Evolutionary conservation across 352 stramenopile genomes (phyloP), one percentile per base, ranked within the genome.

Genomic region (Phytophthora multivora): DNA sequence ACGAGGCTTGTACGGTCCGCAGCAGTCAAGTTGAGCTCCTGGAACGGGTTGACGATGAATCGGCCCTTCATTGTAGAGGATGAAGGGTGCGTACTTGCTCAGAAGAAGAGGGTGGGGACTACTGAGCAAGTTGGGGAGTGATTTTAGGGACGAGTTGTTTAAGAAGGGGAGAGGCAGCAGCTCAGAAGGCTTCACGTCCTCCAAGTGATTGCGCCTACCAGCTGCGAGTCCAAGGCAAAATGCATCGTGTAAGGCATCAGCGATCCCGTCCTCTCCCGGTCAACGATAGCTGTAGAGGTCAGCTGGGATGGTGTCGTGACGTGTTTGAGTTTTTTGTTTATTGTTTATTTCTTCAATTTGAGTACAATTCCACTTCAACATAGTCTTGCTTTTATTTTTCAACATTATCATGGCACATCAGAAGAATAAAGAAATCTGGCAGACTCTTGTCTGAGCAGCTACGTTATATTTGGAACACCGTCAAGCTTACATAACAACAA

Each of bases 231-330:
- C 28, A 33, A n/a, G 25, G 35, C 35, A 38, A 7, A 35, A 35
- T 58, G 26, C 42, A 25, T 49, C 58, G 23, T 46, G 51, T 67
- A 67, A 57, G 52, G 53, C 43, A 48, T 11, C 31, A 50, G 48
- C 19, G 39, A 12, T 23, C 21, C 31, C 28, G 28, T 18, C n/a
- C 38, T 23, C 38, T 43, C 38, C 38, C 38, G 8, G 38, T 26
- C 8, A 33, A 13, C 28, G 28, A 19, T 13, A 19, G n/a, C 16
- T 23, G 15, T 43, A 33, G 28, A 13, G 28, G 4, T 33, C 28
- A 12, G 35, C 13, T 41, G 35, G 13, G 4, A 41, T 41, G 13
- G 13, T 41, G 21, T 23, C 21, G 21, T 23, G 21, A 23, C 21
- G 21, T 4, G 2, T 23, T 23, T 23, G 21, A 23, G 21, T 23